Evolutionary conservation across 352 stramenopile genomes (phyloP).

Genomic region (Pythium brachiatum): DNA sequence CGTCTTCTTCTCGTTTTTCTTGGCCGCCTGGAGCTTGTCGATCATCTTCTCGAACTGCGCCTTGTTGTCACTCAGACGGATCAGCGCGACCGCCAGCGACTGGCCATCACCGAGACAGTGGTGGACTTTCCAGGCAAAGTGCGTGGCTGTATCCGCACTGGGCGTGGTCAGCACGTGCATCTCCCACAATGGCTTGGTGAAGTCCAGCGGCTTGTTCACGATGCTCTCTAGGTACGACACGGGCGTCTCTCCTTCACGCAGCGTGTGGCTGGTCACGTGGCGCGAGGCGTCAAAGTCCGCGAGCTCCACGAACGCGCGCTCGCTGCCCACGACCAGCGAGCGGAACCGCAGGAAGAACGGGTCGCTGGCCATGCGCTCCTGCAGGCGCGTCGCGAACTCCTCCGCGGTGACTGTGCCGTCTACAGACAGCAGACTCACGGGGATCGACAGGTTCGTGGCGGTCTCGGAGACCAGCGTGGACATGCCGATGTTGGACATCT

Average conservation of each 20-base stretch:
- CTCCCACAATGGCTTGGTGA: slow-evolving; percentile 71
- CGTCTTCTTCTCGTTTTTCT: slow-evolving; percentile 34
- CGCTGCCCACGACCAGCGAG: slow-evolving; percentile 46
- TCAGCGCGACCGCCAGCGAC: slow-evolving; percentile 57
- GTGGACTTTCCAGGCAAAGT: slow-evolving; percentile 68
- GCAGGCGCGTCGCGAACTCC: slow-evolving; percentile 49
- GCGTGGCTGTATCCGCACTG: slow-evolving; percentile 33
- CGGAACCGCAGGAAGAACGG: slow-evolving; percentile 71
- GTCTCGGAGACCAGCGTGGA: slow-evolving; percentile 73
- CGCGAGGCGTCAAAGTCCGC: slow-evolving; percentile 46
- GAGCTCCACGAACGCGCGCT: slow-evolving; percentile 57
- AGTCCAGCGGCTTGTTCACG: slow-evolving; percentile 67
- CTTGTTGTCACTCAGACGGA: slow-evolving; percentile 73
- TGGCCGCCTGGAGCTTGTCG: slow-evolving; percentile 36
- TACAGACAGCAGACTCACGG: slow-evolving; percentile 60
- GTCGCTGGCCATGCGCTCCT: slow-evolving; percentile 47
- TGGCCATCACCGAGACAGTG: slow-evolving; percentile 78
- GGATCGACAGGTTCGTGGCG: slow-evolving; percentile 74
- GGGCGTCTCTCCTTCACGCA: slow-evolving; percentile 49
- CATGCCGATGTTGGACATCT: slow-evolving; percentile 70
- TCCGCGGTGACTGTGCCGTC: slow-evolving; percentile 41
- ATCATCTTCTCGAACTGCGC: slow-evolving; percentile 63
- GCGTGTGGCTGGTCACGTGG: slow-evolving; percentile 57
- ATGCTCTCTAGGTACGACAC: slow-evolving; percentile 67
- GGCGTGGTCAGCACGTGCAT: slow-evolving; percentile 60